These are phyloP conservation scores for Epichloe aotearoae DNA, from an alignment of 2,329 filamentous ascomycete genomes.

Conservation along the genomic window DNA sequence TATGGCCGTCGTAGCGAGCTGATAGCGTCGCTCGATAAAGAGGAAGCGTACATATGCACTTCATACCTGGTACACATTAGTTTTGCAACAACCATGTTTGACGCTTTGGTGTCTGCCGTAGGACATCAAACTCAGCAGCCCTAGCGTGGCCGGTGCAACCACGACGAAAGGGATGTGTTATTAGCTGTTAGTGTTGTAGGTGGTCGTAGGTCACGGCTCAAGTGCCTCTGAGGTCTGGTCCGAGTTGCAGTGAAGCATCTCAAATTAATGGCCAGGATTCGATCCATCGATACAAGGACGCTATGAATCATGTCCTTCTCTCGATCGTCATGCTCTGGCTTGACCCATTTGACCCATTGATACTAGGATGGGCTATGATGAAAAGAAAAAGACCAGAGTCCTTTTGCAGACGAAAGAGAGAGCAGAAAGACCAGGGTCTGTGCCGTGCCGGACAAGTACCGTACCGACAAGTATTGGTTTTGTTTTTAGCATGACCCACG, in stretches of 20 bases:
- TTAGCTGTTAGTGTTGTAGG: neutral
- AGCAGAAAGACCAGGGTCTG: neutral
- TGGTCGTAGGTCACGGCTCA: neutral
- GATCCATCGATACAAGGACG: neutral
- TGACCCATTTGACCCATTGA: neutral
- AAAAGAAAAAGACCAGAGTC: neutral
- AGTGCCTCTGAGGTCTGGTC: neutral
- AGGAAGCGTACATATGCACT: neutral
- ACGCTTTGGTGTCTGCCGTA: neutral
- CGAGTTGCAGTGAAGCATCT: neutral
- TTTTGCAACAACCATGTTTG: neutral
- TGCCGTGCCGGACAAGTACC: neutral
- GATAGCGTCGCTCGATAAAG: neutral
- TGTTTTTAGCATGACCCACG: neutral
- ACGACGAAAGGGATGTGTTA: neutral
- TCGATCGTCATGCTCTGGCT: neutral
- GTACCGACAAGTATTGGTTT: neutral
- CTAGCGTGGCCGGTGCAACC: constrained; percentile 1
- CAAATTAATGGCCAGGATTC: neutral
- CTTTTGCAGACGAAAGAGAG: neutral
- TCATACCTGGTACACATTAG: neutral
- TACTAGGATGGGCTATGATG: neutral
- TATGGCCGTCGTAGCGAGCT: neutral
- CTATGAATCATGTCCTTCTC: neutral
- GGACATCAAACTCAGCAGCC: neutral